A percentile compares a stretch with the other conserved stretches of the same genome.
These are phyloP conservation scores for Colletotrichum liriopes DNA, from an alignment of 2,329 filamentous ascomycete genomes.

Conservation along the genomic window DNA sequence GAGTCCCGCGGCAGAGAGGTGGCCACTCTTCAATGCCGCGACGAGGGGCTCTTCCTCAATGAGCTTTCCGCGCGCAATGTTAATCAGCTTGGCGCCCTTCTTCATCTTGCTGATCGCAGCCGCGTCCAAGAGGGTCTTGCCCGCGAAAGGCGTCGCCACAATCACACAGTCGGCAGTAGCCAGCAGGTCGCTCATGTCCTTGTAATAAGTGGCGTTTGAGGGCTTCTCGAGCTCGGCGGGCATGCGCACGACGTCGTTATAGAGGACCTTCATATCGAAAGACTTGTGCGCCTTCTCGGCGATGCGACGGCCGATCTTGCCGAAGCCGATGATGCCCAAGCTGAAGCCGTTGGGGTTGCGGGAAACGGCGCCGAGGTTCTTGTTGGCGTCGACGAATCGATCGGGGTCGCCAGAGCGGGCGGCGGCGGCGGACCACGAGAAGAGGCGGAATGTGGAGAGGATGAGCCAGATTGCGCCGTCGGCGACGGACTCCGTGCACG, in stretches of 20 bases:
- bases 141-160: conserved; percentile 77
- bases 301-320: conserved; percentile 68
- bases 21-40: conserved; percentile 74
- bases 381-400: conserved; percentile 41
- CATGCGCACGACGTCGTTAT: conserved; percentile 66
- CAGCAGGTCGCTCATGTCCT: conserved; percentile 39
- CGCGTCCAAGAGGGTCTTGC: conserved; percentile 76
- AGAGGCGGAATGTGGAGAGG: conserved; percentile 40
- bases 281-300: conserved; percentile 62
- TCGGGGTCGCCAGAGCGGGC: conserved; percentile 40
- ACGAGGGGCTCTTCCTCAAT: conserved; percentile 81
- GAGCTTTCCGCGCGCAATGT: conserved; percentile 81
- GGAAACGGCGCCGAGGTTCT: conserved; percentile 36
- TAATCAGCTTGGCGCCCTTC: conserved; percentile 77
- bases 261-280: conserved; percentile 72
- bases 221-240: conserved; percentile 55
- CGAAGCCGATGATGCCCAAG: conserved; percentile 73
- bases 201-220: conserved; percentile 57
- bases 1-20: conserved; percentile 75
- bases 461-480: conserved; percentile 41
- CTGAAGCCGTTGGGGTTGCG: conserved; percentile 39
- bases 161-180: conserved; percentile 70
- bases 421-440: conserved; percentile 38
- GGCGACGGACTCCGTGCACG: conserved; percentile 41
- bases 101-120: conserved; percentile 80